These are phyloP conservation scores for Aspergillus udagawae DNA, from an alignment of 2,329 filamentous ascomycete species.

Conservation along the genomic window DNA sequence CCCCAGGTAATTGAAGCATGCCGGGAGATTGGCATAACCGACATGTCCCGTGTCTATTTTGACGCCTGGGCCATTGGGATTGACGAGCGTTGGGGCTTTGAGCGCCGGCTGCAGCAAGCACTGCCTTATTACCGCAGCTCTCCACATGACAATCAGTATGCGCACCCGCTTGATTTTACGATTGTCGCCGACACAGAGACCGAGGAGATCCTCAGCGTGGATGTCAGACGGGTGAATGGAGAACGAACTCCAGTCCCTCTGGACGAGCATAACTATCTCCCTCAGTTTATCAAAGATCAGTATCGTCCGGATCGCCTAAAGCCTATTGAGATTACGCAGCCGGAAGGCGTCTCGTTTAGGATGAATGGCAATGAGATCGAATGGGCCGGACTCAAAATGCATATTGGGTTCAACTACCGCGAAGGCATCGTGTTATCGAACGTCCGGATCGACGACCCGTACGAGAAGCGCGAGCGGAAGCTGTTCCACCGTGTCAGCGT, in stretches of 20 bases:
- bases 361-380: slow-evolving; percentile 27
- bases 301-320: too few relatives aligned
- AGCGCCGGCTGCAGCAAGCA: slow-evolving; percentile 31
- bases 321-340: slow-evolving; percentile 25
- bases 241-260: too few relatives aligned
- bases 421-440: slow-evolving; percentile 57
- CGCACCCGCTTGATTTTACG: slow-evolving; percentile 26
- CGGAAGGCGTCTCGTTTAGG: slow-evolving; percentile 26
- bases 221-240: background rate
- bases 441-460: slow-evolving; percentile 23
- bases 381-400: slow-evolving; percentile 32
- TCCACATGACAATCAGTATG: slow-evolving; percentile 29
- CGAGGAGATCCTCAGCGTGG: slow-evolving; percentile 26
- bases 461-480: slow-evolving; percentile 25
- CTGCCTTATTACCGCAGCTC: slow-evolving; percentile 31
- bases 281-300: too few relatives aligned
- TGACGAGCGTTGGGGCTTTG: slow-evolving; percentile 34
- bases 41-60: slow-evolving; percentile 33
- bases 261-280: too few relatives aligned
- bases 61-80: slow-evolving; percentile 37
- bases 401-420: slow-evolving; percentile 47
- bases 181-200: slow-evolving; percentile 26
- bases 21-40: slow-evolving; percentile 32
- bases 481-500: slow-evolving; percentile 29
- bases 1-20: slow-evolving; percentile 30